Conservation (phyloP, 2,329 filamentous ascomycete species). For the Parafenestella ontariensis region DNA sequence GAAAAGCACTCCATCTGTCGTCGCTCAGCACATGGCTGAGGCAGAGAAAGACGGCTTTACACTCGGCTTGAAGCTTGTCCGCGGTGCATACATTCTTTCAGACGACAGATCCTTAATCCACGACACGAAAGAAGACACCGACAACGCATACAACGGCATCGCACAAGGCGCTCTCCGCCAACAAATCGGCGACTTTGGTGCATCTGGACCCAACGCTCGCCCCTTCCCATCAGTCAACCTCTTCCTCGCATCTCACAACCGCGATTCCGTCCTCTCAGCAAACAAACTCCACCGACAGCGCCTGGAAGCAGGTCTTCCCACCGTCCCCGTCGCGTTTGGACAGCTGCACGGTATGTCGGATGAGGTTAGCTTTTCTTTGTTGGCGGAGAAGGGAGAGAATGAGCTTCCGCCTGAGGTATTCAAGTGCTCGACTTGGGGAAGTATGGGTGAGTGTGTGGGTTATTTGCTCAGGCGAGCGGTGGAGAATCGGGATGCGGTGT, state of each 20-base stretch:
- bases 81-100: constrained; percentile 63
- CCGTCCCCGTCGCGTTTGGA: constrained; percentile 67
- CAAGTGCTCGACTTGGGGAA: constrained; percentile 66
- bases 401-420: constrained; percentile 56
- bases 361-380: constrained; percentile 71
- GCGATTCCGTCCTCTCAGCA: constrained; percentile 67
- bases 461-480: constrained; percentile 67
- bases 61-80: constrained; percentile 63
- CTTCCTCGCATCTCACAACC: constrained; percentile 84
- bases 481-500: constrained; percentile 67
- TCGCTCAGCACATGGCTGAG: constrained; percentile 55
- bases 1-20: constrained; percentile 53
- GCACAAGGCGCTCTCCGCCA: constrained; percentile 58
- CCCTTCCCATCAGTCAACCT: constrained; percentile 59
- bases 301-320: constrained; percentile 47
- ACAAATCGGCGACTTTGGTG: constrained; percentile 33
- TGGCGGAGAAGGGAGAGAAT: constrained; percentile 28
- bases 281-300: constrained; percentile 56
- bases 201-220: constrained; percentile 10
- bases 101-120: constrained; percentile 61
- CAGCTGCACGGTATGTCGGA: constrained; percentile 97
- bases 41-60: constrained; percentile 59
- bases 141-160: constrained; percentile 72
- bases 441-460: constrained; percentile 76
- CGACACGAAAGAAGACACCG: constrained; percentile 62